Evolutionary conservation across 140 eudicot species (phyloP).

Genomic region (Ambrosia hybrid): DNA sequence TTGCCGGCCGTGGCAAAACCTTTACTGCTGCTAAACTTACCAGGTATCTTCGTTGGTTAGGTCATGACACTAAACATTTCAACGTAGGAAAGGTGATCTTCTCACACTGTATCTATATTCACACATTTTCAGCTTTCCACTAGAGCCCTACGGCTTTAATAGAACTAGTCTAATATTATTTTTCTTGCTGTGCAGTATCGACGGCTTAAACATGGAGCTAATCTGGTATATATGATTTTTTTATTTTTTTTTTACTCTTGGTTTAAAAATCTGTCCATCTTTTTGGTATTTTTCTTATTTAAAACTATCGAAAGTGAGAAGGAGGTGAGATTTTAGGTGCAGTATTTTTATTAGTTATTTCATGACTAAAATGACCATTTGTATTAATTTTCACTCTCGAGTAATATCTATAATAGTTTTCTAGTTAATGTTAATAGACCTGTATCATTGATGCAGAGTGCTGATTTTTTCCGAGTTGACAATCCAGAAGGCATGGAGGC

Average conservation of each 20-base stretch:
- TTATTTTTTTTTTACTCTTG: constrained; percentile 4
- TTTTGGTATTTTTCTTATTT: background rate
- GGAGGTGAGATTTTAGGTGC: too few relatives aligned
- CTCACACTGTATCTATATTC: background rate
- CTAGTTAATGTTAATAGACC: constrained; percentile 5
- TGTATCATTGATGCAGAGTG: constrained; percentile 52
- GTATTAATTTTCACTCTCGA: background rate
- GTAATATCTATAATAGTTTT: background rate
- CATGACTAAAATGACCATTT: background rate
- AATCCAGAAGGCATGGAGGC: constrained; percentile 99
- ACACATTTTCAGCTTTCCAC: background rate
- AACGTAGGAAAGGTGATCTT: constrained; percentile 92
- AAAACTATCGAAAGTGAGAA: background rate
- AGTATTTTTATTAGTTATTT: background rate
- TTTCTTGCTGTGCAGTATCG: constrained; percentile 62
- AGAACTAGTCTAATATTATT: constrained; percentile 19
- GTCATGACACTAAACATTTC: constrained; percentile 98
- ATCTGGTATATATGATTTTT: constrained; percentile 46
- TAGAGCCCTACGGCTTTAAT: constrained; percentile 18
- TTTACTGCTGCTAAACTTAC: constrained; percentile 99
- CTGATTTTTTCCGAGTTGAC: constrained; percentile 97
- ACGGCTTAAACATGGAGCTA: constrained; percentile 84
- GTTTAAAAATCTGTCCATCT: background rate
- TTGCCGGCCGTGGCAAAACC: constrained; percentile 99
- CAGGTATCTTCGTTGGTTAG: constrained; percentile 97